A percentile compares a stretch with the other conserved stretches of the same genome.
Evolutionary conservation across 495 filamentous ascomycete genomes (phyloP).

Genomic region (Corynascus novoguineensis): DNA sequence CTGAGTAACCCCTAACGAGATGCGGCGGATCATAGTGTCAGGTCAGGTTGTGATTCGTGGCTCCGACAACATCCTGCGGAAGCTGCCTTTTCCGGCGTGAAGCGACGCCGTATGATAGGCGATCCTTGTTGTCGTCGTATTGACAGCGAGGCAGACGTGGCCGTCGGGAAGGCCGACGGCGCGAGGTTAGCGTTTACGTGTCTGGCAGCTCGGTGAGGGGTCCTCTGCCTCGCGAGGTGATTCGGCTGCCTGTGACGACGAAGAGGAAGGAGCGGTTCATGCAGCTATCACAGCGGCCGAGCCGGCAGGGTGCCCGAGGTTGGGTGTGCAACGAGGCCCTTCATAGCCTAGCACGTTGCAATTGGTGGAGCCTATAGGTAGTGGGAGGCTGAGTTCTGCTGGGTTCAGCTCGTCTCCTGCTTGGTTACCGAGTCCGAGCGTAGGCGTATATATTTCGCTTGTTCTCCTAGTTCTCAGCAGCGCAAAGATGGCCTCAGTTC

Average conservation of each 20-base stretch:
- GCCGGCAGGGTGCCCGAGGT: not conserved
- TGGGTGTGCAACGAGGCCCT: not conserved
- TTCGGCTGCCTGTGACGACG: not conserved
- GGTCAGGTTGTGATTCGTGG: not conserved
- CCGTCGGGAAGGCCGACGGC: slow-evolving; percentile 9
- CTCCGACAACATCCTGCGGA: not conserved
- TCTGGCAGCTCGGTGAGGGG: too few relatives aligned
- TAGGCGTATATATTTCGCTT: not conserved
- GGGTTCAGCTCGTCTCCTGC: slow-evolving; percentile 11
- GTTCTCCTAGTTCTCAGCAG: not conserved
- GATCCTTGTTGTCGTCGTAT: too few relatives aligned
- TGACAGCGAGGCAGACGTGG: slow-evolving; percentile 16
- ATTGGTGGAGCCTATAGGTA: not conserved
- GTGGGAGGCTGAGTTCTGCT: slow-evolving; percentile 5
- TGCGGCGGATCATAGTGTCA: not conserved
- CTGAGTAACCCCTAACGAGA: not conserved
- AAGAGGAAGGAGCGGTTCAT: slow-evolving; percentile 1
- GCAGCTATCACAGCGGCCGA: slow-evolving; percentile 4
- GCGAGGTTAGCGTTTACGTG: too few relatives aligned
- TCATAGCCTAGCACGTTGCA: slow-evolving; percentile 10
- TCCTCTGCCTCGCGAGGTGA: slow-evolving; percentile 12
- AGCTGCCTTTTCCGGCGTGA: not conserved
- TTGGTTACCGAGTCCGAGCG: not conserved
- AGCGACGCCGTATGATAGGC: not conserved
- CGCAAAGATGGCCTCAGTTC: not conserved